Base-by-base conservation (phyloP, 2,329 filamentous ascomycete species). In the Mycocentrospora acerina region DNA sequence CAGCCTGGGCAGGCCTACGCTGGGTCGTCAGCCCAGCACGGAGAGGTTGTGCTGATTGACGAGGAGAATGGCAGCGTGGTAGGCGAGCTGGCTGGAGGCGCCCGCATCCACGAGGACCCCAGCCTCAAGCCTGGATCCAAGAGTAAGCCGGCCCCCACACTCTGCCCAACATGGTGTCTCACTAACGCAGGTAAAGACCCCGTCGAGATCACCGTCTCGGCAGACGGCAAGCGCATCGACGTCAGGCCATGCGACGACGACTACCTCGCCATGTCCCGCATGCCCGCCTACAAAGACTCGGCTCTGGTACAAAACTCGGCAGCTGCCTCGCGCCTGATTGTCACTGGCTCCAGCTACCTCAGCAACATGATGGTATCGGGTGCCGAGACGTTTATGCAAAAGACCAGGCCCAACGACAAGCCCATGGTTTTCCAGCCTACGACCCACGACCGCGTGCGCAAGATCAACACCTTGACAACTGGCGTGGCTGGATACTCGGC, bases 31-130 rank as follows among this genome's bases (percentile, higher is more conserved):
- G 62, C 64, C 32, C 65, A 64, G 35, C 44, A 52, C 26, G 88
- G 90, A 12, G 83, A 93, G 66, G 91, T 96, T 54, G 91, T 98
- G 4, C 77, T 98, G 8, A 76, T 98, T 12, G 90, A 98, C 60
- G 93, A 98, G 68, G 91, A 97, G 64, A 87, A 98, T 69, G 93
- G 93, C 35, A 94, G 88, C 55, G 87, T 98, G 7, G 87, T 98
- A 18, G 93, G 93, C 30, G 91, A 98, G 71, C 73, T 98, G 46
- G 82, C 86, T 41, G 86, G 91, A 41, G 86, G 85, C 13, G 91
- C 88, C 59, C 76, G 90, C 50, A 79, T 95, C 13, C 76, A 91
- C 12, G 90, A 96, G 60, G 81, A 90, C 50, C 75, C 80, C 18
- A 78, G 76, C 34, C 76, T 98, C 46, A 82, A 85, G 62, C 83